phyloP scores from a whole-genome alignment of 2,329 filamentous ascomycete genomes.

The Pseudogymnoascus pannorum region DNA sequence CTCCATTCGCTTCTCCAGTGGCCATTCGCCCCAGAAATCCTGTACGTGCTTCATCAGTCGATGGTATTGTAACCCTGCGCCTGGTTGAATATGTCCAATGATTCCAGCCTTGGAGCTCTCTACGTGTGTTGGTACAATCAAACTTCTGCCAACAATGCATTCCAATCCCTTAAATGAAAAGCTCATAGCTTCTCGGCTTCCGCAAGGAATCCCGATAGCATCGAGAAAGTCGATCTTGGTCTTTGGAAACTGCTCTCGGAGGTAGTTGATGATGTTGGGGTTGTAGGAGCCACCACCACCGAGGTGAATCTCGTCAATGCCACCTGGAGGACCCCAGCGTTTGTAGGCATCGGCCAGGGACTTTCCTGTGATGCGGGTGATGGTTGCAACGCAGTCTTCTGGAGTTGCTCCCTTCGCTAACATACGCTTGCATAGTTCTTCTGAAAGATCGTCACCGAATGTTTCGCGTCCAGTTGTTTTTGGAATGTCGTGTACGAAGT shows the following conservation, averaged over 20 bases:
- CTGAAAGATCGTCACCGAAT: conserved; percentile 15
- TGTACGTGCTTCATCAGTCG: conserved; percentile 15
- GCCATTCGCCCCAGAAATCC: conserved; percentile 15
- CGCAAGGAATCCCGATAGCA: conserved; percentile 15
- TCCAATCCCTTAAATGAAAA: conserved; percentile 16
- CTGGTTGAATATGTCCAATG: conserved; percentile 15
- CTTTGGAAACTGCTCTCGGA: conserved; percentile 13
- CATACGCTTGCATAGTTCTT: conserved; percentile 18
- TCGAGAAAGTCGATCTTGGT: conserved; percentile 14
- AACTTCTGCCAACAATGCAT: conserved; percentile 12
- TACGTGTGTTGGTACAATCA: conserved; percentile 6
- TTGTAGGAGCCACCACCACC: conserved; percentile 25
- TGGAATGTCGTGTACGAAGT: conserved; percentile 19
- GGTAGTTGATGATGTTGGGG: conserved; percentile 25
- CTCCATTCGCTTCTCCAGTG: conserved; percentile 15
- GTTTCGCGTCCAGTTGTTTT: conserved; percentile 23
- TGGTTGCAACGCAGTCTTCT: conserved; percentile 23
- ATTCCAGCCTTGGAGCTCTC: conserved; percentile 14
- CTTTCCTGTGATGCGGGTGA: conserved; percentile 23
- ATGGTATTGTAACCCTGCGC: conserved; percentile 13
- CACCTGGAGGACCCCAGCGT: conserved; percentile 16
- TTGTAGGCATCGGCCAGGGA: conserved; percentile 19
- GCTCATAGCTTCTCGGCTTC: conserved; percentile 10
- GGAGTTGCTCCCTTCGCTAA: conserved; percentile 14
- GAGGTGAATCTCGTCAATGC: conserved; percentile 24